These are phyloP conservation scores for Lithohypha guttulata DNA, from an alignment of 2,329 filamentous ascomycete species.

Conservation along the genomic window DNA sequence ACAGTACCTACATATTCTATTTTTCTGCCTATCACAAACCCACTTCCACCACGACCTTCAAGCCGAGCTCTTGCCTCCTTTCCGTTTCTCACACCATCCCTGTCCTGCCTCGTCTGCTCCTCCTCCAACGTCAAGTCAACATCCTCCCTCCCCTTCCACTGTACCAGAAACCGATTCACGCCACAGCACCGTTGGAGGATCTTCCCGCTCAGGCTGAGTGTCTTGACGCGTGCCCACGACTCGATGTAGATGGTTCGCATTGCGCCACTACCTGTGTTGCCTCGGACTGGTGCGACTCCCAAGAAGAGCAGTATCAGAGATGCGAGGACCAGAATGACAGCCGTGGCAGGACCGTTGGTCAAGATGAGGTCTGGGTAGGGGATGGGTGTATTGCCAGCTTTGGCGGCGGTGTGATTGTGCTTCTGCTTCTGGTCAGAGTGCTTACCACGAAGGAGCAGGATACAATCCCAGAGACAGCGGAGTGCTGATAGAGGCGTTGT, in stretches of 20 bases:
- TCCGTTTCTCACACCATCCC: slow-evolving; percentile 4
- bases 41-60: too few relatives aligned
- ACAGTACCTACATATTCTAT: slow-evolving; percentile 18
- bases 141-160: slow-evolving; percentile 58
- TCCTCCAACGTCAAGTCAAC: slow-evolving; percentile 27
- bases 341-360: slow-evolving; percentile 82
- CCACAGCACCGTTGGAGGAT: slow-evolving; percentile 64
- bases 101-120: slow-evolving; percentile 21
- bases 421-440: slow-evolving; percentile 25
- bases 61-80: not conserved
- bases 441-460: slow-evolving; percentile 42
- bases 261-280: slow-evolving; percentile 25
- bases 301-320: slow-evolving; percentile 46
- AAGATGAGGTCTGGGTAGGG: slow-evolving; percentile 63
- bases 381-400: too few relatives aligned
- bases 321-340: slow-evolving; percentile 60
- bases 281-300: slow-evolving; percentile 9
- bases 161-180: slow-evolving; percentile 68
- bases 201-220: slow-evolving; percentile 73
- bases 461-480: slow-evolving; percentile 52
- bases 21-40: not conserved
- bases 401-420: slow-evolving; percentile 18
- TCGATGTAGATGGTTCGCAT: slow-evolving; percentile 79
- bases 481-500: slow-evolving; percentile 50
- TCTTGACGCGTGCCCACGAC: slow-evolving; percentile 77